Percentiles rank a stretch among this genome's conserved stretches.
Evolutionary conservation across 2,329 filamentous ascomycete genomes (phyloP).

Genomic region (Monosporascus sp.): DNA sequence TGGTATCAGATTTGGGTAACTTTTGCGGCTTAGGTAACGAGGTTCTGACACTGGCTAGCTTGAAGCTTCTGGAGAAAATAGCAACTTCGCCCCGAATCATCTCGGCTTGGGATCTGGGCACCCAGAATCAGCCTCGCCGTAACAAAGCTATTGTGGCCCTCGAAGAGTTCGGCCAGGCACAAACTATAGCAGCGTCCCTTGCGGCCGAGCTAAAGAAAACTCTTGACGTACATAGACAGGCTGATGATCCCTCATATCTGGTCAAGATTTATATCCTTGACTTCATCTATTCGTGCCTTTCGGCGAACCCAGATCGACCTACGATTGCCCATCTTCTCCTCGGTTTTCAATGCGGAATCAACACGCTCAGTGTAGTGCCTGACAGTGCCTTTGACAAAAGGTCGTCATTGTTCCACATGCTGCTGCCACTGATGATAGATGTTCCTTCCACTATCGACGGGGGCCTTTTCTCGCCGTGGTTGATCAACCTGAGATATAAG

Average conservation of each 20-base stretch:
- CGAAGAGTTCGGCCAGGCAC: slow-evolving; percentile 72
- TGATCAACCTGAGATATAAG: slow-evolving; percentile 63
- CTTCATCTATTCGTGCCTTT: slow-evolving; percentile 77
- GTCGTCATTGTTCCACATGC: slow-evolving; percentile 76
- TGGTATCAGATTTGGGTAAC: slow-evolving; percentile 77
- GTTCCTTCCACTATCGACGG: slow-evolving; percentile 61
- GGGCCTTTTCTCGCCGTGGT: slow-evolving; percentile 58
- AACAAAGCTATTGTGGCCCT: slow-evolving; percentile 87
- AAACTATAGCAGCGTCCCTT: slow-evolving; percentile 72
- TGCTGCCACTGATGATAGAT: slow-evolving; percentile 66
- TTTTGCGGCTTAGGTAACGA: slow-evolving; percentile 84
- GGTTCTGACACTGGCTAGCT: slow-evolving; percentile 70
- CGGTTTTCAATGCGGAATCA: slow-evolving; percentile 75
- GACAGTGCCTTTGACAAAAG: slow-evolving; percentile 66
- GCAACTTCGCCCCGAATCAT: slow-evolving; percentile 79
- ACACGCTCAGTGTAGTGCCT: slow-evolving; percentile 61
- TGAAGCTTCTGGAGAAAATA: slow-evolving; percentile 80
- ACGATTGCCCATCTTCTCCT: slow-evolving; percentile 87
- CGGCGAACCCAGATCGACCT: slow-evolving; percentile 68
- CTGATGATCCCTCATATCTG: slow-evolving; percentile 66
- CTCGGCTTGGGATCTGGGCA: slow-evolving; percentile 59
- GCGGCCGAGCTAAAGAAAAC: slow-evolving; percentile 61
- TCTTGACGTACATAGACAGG: slow-evolving; percentile 68
- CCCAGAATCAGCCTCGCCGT: slow-evolving; percentile 58
- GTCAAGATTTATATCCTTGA: slow-evolving; percentile 82